Percentiles rank a stretch among this genome's conserved stretches.
phyloP scores from a whole-genome alignment of 2,329 filamentous ascomycete genomes.

The Camillea tinctor region DNA sequence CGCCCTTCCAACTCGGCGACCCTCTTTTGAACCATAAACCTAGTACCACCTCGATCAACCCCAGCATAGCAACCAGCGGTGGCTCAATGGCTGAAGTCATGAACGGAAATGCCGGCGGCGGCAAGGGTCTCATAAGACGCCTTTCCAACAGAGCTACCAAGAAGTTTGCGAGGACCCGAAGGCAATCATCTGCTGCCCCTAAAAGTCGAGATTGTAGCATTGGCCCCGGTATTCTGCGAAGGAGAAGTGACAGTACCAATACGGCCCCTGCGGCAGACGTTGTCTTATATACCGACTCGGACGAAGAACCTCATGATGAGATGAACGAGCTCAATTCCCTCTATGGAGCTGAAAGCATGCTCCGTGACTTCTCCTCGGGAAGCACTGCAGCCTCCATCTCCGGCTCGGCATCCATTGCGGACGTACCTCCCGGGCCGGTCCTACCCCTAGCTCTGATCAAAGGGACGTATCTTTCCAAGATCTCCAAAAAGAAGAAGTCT shows the following conservation, averaged over 20 bases:
- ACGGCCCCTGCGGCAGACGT: constrained; percentile 55
- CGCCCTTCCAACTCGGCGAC: constrained; percentile 70
- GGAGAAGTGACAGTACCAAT: constrained; percentile 86
- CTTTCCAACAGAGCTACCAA: constrained; percentile 76
- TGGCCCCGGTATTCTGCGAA: constrained; percentile 82
- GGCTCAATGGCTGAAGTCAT: constrained; percentile 51
- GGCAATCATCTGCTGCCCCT: constrained; percentile 74
- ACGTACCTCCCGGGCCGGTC: constrained; percentile 62
- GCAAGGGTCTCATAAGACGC: constrained; percentile 69
- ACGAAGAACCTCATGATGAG: constrained; percentile 56
- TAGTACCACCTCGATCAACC: constrained; percentile 62
- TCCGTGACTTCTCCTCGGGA: constrained; percentile 48
- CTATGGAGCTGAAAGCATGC: constrained; percentile 41
- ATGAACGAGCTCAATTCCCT: constrained; percentile 46
- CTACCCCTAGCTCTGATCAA: constrained; percentile 74
- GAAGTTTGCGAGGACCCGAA: constrained; percentile 64
- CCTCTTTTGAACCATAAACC: constrained; percentile 61
- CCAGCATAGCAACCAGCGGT: constrained; percentile 56
- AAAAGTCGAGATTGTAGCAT: constrained; percentile 83
- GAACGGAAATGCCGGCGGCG: constrained; percentile 23
- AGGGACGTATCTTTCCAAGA: constrained; percentile 76
- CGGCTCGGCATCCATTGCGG: constrained; percentile 37
- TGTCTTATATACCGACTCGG: constrained; percentile 50
- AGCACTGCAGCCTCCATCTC: constrained; percentile 48
- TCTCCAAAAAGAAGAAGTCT: constrained; percentile 76